Percentiles rank a stretch among this genome's conserved stretches.
Evolutionary conservation across 768 basidiomycete genomes (phyloP).

Genomic region (Neoboletus subvelutipes): DNA sequence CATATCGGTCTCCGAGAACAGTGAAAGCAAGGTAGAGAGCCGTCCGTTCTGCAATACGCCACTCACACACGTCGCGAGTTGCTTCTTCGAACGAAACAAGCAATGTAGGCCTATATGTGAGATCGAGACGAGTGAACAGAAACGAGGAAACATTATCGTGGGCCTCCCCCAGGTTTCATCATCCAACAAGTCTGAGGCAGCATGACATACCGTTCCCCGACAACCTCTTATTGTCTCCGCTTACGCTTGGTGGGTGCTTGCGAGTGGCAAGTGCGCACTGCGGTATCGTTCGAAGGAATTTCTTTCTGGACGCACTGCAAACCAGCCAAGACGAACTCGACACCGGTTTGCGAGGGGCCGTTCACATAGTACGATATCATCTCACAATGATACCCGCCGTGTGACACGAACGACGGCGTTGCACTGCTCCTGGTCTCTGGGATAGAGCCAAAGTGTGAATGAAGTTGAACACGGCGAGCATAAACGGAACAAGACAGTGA

Average conservation of each 20-base stretch:
- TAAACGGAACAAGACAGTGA: too few relatives aligned
- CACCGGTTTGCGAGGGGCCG: too few relatives aligned
- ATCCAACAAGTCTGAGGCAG: neutral
- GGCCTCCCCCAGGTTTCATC: neutral
- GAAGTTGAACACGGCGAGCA: too few relatives aligned
- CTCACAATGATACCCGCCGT: too few relatives aligned
- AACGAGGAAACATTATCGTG: neutral
- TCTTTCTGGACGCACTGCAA: neutral
- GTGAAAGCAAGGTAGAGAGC: neutral
- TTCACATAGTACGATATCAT: too few relatives aligned
- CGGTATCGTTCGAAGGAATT: neutral
- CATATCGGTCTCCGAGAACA: neutral
- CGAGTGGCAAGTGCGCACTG: too few relatives aligned
- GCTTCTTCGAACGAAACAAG: neutral
- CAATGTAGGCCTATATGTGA: neutral
- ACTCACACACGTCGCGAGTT: neutral
- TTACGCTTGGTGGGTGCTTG: neutral
- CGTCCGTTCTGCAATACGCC: neutral
- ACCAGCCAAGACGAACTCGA: too few relatives aligned
- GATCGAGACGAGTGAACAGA: neutral
- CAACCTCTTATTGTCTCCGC: neutral
- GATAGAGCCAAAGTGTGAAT: too few relatives aligned
- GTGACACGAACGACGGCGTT: too few relatives aligned
- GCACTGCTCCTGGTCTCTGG: too few relatives aligned
- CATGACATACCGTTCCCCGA: too few relatives aligned